A percentile compares a stretch with the other conserved stretches of the same genome.
phyloP scores from a whole-genome alignment of 352 stramenopile species.

The Hyaloperonospora arabidopsidis region DNA sequence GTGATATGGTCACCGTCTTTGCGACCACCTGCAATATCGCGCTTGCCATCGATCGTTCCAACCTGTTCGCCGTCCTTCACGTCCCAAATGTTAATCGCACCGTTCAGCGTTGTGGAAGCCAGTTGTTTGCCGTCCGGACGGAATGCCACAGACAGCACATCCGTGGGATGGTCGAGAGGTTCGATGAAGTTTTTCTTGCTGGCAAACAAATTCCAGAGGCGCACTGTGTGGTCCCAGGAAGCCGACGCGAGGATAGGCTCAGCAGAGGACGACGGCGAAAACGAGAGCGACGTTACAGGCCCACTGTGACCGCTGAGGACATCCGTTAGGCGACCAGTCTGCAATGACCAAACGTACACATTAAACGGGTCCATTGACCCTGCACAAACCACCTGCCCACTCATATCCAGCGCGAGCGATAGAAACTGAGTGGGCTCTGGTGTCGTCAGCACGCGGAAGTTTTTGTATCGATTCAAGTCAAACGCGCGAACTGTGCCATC shows the following conservation, averaged over 20 bases:
- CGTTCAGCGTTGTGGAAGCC: slow-evolving; percentile 93
- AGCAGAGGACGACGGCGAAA: slow-evolving; percentile 71
- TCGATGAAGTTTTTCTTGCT: slow-evolving; percentile 93
- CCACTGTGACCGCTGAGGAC: slow-evolving; percentile 96
- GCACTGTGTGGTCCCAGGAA: slow-evolving; percentile 98
- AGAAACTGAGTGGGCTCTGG: slow-evolving; percentile 96
- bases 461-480: slow-evolving; percentile 97
- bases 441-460: slow-evolving; percentile 97
- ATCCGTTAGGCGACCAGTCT: slow-evolving; percentile 95
- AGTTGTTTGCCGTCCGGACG: slow-evolving; percentile 96
- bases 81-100: slow-evolving; percentile 96
- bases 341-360: slow-evolving; percentile 97
- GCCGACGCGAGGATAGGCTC: slow-evolving; percentile 89
- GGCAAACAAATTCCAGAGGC: slow-evolving; percentile 98
- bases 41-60: slow-evolving; percentile 92
- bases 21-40: slow-evolving; percentile 93
- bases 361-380: slow-evolving; percentile 95
- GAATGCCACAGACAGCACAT: slow-evolving; percentile 96
- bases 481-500: slow-evolving; percentile 98
- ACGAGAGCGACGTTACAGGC: slow-evolving; percentile 92
- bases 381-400: slow-evolving; percentile 93
- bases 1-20: slow-evolving; percentile 76
- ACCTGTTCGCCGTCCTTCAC: slow-evolving; percentile 92
- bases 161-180: slow-evolving; percentile 91
- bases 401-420: slow-evolving; percentile 95